These are phyloP conservation scores for Acanthamoeba rhysodes DNA, from an alignment of 208 protist genomes.

Conservation along the genomic window DNA sequence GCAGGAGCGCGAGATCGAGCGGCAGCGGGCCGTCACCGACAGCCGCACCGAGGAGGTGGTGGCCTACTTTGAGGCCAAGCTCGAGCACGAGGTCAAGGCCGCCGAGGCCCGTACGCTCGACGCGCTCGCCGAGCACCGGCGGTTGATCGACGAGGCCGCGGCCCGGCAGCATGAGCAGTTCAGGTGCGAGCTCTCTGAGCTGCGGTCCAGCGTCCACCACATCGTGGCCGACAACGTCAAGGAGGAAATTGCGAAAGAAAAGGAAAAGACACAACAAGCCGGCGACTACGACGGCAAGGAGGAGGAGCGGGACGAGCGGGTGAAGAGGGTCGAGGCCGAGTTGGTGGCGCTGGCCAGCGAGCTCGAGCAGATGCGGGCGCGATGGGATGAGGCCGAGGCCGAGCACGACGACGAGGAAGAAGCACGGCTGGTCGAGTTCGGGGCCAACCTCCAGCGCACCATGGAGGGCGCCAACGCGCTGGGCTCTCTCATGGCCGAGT, in stretches of 20 bases:
- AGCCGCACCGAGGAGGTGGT: conserved; percentile 17
- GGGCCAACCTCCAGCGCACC: conserved; percentile 21
- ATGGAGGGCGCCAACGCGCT: conserved; percentile 5
- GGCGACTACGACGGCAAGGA: not conserved
- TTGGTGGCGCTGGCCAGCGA: not conserved
- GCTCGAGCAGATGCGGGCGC: not conserved
- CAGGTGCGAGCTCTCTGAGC: not conserved
- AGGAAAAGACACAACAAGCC: not conserved
- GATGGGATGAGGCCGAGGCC: not conserved
- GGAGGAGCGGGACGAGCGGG: not conserved
- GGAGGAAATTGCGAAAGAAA: not conserved
- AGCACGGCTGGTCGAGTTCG: not conserved
- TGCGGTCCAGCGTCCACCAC: not conserved
- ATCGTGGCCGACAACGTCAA: not conserved
- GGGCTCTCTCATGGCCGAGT: conserved; percentile 5
- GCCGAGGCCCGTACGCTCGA: not conserved
- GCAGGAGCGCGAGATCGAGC: not conserved
- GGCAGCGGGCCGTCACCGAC: not conserved
- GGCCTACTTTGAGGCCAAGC: conserved; percentile 60
- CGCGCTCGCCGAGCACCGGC: not conserved
- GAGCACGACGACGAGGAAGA: not conserved
- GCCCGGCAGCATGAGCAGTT: not conserved
- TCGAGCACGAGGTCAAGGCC: conserved; percentile 22
- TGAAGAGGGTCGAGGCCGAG: not conserved
- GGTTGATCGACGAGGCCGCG: conserved; percentile 1